Percentiles rank a stretch among this genome's conserved stretches.
Conservation (phyloP, 2,329 filamentous ascomycete genomes). For the Zasmidium cellare region DNA sequence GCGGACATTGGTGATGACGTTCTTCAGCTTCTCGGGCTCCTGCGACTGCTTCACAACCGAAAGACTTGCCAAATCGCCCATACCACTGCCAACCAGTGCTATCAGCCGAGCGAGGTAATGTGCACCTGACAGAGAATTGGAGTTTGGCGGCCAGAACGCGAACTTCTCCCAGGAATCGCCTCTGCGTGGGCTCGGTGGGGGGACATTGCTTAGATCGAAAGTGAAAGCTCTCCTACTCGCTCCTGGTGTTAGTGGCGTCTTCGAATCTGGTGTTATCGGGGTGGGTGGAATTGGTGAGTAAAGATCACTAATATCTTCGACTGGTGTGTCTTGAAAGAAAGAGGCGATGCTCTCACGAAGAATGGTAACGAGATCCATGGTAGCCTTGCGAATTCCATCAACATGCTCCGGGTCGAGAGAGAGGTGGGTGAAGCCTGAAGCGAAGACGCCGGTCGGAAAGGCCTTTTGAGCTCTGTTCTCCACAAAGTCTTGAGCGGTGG, state of each 20-base stretch:
- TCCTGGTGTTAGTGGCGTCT: constrained; percentile 51
- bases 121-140: constrained; percentile 88
- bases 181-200: constrained; percentile 69
- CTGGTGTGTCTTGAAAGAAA: constrained; percentile 85
- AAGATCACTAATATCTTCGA: constrained; percentile 85
- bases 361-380: constrained; percentile 78
- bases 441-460: constrained; percentile 57
- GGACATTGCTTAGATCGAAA: constrained; percentile 74
- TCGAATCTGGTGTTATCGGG: constrained; percentile 63
- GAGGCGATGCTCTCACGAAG: constrained; percentile 75
- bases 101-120: constrained; percentile 85
- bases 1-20: constrained; percentile 73
- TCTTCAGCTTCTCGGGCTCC: constrained; percentile 65
- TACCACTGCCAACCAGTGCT: constrained; percentile 78
- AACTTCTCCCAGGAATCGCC: constrained; percentile 87
- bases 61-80: constrained; percentile 79
- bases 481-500: constrained; percentile 86
- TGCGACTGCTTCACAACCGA: constrained; percentile 60
- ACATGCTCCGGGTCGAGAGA: constrained; percentile 71
- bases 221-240: constrained; percentile 66
- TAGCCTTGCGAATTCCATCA: constrained; percentile 71
- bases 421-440: constrained; percentile 73
- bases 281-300: constrained; percentile 77
- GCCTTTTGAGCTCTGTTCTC: constrained; percentile 78
- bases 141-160: constrained; percentile 93